Evolutionary conservation across 2,329 filamentous ascomycete genomes (phyloP).

Genomic region (Aureobasidium sp.): DNA sequence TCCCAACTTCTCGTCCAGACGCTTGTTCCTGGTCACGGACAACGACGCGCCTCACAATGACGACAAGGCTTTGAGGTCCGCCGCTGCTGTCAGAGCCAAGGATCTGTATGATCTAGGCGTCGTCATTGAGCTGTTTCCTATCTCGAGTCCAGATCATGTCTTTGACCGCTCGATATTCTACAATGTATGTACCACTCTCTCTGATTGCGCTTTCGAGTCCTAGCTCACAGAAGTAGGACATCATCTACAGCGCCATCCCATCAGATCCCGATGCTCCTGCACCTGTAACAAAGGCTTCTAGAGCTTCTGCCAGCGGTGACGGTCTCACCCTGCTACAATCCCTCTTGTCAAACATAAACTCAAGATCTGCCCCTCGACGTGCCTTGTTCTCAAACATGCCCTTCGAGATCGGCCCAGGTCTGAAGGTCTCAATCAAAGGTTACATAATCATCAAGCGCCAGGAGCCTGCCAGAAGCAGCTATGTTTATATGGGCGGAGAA

Average conservation of each 20-base stretch:
- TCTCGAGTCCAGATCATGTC: slow-evolving; percentile 60
- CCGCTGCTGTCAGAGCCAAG: slow-evolving; percentile 80
- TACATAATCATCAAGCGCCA: slow-evolving; percentile 86
- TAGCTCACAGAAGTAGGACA: slow-evolving; percentile 54
- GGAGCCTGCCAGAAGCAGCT: slow-evolving; percentile 71
- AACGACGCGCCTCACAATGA: slow-evolving; percentile 76
- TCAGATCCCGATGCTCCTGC: slow-evolving; percentile 61
- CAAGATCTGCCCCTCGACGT: slow-evolving; percentile 77
- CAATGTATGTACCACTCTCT: slow-evolving; percentile 40
- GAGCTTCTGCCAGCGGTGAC: slow-evolving; percentile 61
- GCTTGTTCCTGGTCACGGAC: slow-evolving; percentile 94
- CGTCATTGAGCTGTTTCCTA: slow-evolving; percentile 86
- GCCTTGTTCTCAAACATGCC: slow-evolving; percentile 81
- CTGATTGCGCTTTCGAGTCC: slow-evolving; percentile 41
- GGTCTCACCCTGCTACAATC: slow-evolving; percentile 73
- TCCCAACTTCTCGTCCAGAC: slow-evolving; percentile 84
- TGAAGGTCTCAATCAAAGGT: slow-evolving; percentile 86
- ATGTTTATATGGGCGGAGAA: slow-evolving; percentile 83
- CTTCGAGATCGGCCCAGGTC: slow-evolving; percentile 75
- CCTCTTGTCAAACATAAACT: slow-evolving; percentile 81
- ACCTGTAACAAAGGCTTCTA: slow-evolving; percentile 47
- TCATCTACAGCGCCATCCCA: slow-evolving; percentile 73
- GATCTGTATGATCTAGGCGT: slow-evolving; percentile 93
- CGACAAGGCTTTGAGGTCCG: slow-evolving; percentile 65
- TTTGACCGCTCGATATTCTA: slow-evolving; percentile 88